Evolutionary conservation across 768 basidiomycete genomes (phyloP), one percentile per base, ranked within the genome.

Genomic region (Psilocybe tampanensis): DNA sequence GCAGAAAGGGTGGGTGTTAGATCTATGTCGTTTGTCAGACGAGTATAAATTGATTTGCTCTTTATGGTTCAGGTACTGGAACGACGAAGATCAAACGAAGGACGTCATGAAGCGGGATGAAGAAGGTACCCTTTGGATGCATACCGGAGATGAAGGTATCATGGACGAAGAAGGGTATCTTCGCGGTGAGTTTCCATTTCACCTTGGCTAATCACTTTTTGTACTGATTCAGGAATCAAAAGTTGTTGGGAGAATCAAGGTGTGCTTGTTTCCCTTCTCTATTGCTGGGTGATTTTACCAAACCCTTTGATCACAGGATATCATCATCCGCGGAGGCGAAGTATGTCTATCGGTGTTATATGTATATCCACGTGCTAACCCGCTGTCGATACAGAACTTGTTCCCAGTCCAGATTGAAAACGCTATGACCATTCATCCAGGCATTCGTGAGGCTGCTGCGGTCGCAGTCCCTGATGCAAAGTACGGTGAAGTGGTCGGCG

Each of bases 331-430:
- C 18, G 92, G 90, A 17, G 92, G 92, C 60, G 92, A 94, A 79
- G 89, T 88, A 58, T 11, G 72, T 44, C 24, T 42, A 6, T 39
- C 36, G 6, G n/a, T 39, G 5, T 41, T 44, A 47, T 42, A 22
- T 19, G 8, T 26, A n/a, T n/a, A 21, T 36, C 15, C 13, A 55
- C 21, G 9, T 53, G 15, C 44, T 55, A 34, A 36, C 48, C 29
- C 33, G 17, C 36, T 48, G 44, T 26, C 11, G 8, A 26, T 47
- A 17, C 60, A 91, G 85, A 91, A 95, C 70, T 74, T 95, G 52
- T 89, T 90, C 70, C 88, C 94, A 3, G 84, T 93, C 44, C 86
- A 92, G 66, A 93, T 94, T 32, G 92, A 94, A 73, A 91, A 94
- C 56, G 82, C 78, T 1, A 66, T 92, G 49, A 85, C 81, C 0